Conservation (phyloP, 129 eudicot genomes). For the Chrysanthemum seticuspe region DNA sequence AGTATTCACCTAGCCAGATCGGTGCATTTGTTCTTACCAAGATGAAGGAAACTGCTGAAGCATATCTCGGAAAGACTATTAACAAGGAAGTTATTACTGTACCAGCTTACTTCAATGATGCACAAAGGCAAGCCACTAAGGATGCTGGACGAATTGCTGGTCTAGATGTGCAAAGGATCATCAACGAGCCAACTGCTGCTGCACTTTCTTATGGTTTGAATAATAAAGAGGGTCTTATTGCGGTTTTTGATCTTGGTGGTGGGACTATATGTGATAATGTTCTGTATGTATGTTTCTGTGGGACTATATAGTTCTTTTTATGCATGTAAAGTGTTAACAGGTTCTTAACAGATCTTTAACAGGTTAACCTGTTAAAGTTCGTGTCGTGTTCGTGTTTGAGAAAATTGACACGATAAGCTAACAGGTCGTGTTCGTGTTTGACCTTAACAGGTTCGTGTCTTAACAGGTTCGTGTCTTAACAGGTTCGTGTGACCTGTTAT, state of each 20-base stretch:
- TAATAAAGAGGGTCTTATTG: constrained; percentile 92
- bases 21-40: constrained; percentile 98
- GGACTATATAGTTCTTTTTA: too few relatives aligned
- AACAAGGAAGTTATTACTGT: constrained; percentile 85
- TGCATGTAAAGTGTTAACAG: too few relatives aligned
- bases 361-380: too few relatives aligned
- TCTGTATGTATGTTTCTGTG: too few relatives aligned
- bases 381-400: too few relatives aligned
- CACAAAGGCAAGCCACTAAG: constrained; percentile 95
- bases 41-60: constrained; percentile 99
- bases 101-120: constrained; percentile 95
- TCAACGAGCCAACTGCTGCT: constrained; percentile 97
- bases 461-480: too few relatives aligned
- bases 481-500: too few relatives aligned
- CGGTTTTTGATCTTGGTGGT: constrained; percentile 98
- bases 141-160: constrained; percentile 97
- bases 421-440: too few relatives aligned
- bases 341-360: too few relatives aligned
- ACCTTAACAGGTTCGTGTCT: too few relatives aligned
- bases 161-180: constrained; percentile 89
- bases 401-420: too few relatives aligned
- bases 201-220: constrained; percentile 88
- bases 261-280: too few relatives aligned
- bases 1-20: constrained; percentile 90
- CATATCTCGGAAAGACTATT: constrained; percentile 77